Percentiles rank a stretch among this genome's conserved stretches.
Evolutionary conservation across 352 stramenopile species (phyloP).

Genomic region (Elongisporangium senticosum): DNA sequence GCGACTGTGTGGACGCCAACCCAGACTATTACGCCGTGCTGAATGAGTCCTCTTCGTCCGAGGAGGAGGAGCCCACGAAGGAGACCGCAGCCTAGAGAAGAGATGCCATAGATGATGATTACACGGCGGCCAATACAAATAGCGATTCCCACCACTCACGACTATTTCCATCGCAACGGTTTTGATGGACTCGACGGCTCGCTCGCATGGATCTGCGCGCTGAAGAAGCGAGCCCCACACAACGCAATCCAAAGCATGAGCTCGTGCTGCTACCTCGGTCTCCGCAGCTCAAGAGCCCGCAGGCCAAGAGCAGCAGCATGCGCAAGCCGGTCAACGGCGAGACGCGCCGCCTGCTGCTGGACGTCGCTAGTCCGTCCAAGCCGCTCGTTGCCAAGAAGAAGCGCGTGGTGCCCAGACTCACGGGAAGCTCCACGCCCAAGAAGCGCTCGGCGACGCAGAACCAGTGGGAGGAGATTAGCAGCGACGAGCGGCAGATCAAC

Average conservation of each 20-base stretch:
- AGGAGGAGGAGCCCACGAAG: conserved; percentile 20
- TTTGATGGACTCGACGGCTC: background rate
- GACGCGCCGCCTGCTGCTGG: background rate
- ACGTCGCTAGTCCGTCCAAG: background rate
- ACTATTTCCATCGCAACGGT: background rate
- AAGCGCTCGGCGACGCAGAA: conserved; percentile 19
- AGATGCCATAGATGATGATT: background rate
- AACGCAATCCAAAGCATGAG: background rate
- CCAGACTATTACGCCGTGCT: conserved; percentile 87
- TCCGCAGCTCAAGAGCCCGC: background rate
- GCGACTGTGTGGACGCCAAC: conserved; percentile 84
- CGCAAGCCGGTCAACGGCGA: background rate
- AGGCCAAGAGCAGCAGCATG: background rate
- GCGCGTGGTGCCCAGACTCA: conserved; percentile 31
- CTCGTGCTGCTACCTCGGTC: background rate
- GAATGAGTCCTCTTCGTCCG: conserved; percentile 43
- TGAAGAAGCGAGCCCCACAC: background rate
- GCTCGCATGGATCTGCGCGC: background rate
- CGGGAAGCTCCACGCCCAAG: conserved; percentile 7
- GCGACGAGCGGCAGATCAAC: conserved; percentile 34
- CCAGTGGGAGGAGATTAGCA: conserved; percentile 13
- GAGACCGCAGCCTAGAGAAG: conserved; percentile 1
- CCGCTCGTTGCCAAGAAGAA: conserved; percentile 3
- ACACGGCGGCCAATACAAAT: too few relatives aligned
- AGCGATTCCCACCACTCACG: too few relatives aligned